phyloP scores from a whole-genome alignment of 805 yeast genomes.

The Candida vaughaniae region DNA sequence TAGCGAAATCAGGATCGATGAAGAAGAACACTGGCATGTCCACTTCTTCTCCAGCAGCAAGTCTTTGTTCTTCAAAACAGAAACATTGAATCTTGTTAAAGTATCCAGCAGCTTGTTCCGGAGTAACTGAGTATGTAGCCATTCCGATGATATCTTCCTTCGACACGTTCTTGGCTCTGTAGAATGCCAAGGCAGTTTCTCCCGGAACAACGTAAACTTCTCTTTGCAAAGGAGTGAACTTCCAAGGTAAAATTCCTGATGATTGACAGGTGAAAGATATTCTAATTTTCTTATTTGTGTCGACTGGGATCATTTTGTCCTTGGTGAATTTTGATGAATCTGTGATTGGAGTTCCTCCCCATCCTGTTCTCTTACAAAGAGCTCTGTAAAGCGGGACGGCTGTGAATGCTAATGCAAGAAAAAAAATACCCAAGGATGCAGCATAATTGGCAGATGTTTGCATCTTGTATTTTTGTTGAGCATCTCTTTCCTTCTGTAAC shows the following conservation, averaged over 20 bases:
- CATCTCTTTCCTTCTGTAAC: slow-evolving; percentile 24
- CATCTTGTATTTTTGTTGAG: slow-evolving; percentile 34
- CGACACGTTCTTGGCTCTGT: slow-evolving; percentile 83
- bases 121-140: slow-evolving; percentile 97
- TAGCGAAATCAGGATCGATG: slow-evolving; percentile 36
- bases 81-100: slow-evolving; percentile 97
- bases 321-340: slow-evolving; percentile 77
- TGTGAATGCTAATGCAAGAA: slow-evolving; percentile 77
- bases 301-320: slow-evolving; percentile 85
- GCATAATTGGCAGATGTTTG: slow-evolving; percentile 64
- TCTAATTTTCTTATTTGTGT: slow-evolving; percentile 74
- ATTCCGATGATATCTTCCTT: slow-evolving; percentile 93
- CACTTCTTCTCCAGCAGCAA: slow-evolving; percentile 94
- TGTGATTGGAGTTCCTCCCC: slow-evolving; percentile 93
- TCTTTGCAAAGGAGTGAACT: slow-evolving; percentile 88
- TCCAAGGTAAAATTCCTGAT: slow-evolving; percentile 90
- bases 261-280: slow-evolving; percentile 92
- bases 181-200: slow-evolving; percentile 95
- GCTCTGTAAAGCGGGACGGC: slow-evolving; percentile 93
- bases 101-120: slow-evolving; percentile 94
- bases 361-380: slow-evolving; percentile 91
- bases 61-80: slow-evolving; percentile 94
- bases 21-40: slow-evolving; percentile 93
- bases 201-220: slow-evolving; percentile 94
- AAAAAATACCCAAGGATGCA: slow-evolving; percentile 64